These are phyloP conservation scores for Jamesozyma piceae DNA, from an alignment of 805 yeast species.

Conservation along the genomic window DNA sequence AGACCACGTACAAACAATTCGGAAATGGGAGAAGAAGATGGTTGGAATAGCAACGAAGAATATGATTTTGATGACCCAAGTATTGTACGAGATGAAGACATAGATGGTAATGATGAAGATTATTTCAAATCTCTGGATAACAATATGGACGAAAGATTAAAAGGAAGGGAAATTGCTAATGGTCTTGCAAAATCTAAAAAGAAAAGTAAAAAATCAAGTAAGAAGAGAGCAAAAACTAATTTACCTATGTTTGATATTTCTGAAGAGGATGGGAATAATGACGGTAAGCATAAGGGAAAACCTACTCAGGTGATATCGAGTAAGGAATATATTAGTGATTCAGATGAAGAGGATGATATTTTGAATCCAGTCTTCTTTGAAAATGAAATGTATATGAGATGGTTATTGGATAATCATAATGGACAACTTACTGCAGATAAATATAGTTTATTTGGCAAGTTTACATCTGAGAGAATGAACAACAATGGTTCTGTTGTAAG, in stretches of 20 bases:
- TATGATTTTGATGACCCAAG: constrained; percentile 18
- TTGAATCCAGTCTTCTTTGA: constrained; percentile 25
- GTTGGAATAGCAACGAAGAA: constrained; percentile 15
- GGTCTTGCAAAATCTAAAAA: constrained; percentile 23
- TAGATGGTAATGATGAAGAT: constrained; percentile 12
- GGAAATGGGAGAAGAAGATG: constrained; percentile 11
- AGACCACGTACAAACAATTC: constrained; percentile 8
- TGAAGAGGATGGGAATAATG: constrained; percentile 5
- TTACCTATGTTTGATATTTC: constrained; percentile 12
- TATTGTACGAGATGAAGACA: constrained; percentile 9
- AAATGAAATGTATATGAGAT: constrained; percentile 30
- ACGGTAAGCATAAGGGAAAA: not conserved
- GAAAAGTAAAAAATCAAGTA: constrained; percentile 2
- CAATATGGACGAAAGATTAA: constrained; percentile 3
- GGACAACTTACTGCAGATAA: constrained; percentile 22
- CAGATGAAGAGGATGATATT: constrained; percentile 22
- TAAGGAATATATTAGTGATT: constrained; percentile 28
- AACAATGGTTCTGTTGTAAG: constrained; percentile 13
- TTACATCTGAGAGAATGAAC: constrained; percentile 23
- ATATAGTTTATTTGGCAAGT: constrained; percentile 17
- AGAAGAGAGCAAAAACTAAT: constrained; percentile 3
- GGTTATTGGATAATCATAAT: constrained; percentile 20
- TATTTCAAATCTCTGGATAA: constrained; percentile 23
- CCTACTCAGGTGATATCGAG: constrained; percentile 15
- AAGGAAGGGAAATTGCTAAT: constrained; percentile 8